Evolutionary conservation across 2,329 filamentous ascomycete species (phyloP), one percentile per base, ranked within the genome.

Genomic region (Aspergillus phoenicis): DNA sequence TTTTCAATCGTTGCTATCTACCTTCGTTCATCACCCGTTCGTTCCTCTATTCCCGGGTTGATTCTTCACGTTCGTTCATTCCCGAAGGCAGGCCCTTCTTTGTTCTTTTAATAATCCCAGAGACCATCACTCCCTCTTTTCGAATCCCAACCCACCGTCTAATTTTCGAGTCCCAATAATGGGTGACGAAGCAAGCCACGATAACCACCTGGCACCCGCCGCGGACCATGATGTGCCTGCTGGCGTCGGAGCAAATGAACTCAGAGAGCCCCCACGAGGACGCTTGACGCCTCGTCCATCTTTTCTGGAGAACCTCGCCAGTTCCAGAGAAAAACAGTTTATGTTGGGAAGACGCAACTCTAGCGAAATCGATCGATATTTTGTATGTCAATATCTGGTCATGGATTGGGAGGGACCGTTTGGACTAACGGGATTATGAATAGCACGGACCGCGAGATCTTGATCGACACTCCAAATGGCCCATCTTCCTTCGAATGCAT

Each of bases 401-500:
- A 17, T 13, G 2, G 11, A 54, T 20, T 20, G 13, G 5, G 33
- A 53, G n/a, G n/a, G 13, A 30, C 17, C 24, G 13, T 24, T n/a
- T 30, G 41, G 15, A 11, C 38, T 38, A 30, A 59, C 47, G 5
- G n/a, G 33, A 5, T 36, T 36, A 13, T 57, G 39, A 49, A 11
- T 65, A 71, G 68, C 70, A 68, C 60, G 77, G 72, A 17, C 90
- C 90, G 53, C 84, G 88, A 62, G 87, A 92, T 72, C 84, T 91
- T 65, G 82, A 86, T 60, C 85, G 85, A 69, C 89, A 93, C 75
- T 91, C 89, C 20, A 92, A 91, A 81, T 88, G 89, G 83, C 90
- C 90, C 17, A 84, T 87, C 64, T 89, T 92, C 72, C 77, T 93
- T 73, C 88, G 89, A 61, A 83, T 93, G 78, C 89, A 91, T 73